Percentiles rank a stretch among this genome's conserved stretches.
Evolutionary conservation across 2,329 filamentous ascomycete species (phyloP).

Genomic region (Decorospora gaudefroyi): DNA sequence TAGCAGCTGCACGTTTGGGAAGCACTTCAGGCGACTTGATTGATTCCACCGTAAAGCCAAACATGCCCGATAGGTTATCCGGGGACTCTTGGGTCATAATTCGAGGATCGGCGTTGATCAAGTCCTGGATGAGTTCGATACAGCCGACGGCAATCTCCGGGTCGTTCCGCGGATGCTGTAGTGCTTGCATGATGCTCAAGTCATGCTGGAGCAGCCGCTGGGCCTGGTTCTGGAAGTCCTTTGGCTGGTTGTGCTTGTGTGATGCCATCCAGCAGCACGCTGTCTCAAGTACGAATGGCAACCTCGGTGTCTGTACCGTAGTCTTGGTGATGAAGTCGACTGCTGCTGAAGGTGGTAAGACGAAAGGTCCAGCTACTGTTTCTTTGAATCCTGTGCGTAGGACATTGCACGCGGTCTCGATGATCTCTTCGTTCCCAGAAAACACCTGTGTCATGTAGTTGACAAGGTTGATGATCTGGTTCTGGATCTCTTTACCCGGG

Average conservation of each 20-base stretch:
- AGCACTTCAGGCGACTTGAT: slow-evolving; percentile 73
- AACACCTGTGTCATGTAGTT: slow-evolving; percentile 59
- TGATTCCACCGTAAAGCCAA: slow-evolving; percentile 72
- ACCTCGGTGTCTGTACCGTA: slow-evolving; percentile 63
- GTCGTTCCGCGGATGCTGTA: slow-evolving; percentile 68
- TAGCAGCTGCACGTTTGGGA: slow-evolving; percentile 72
- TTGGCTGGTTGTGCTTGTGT: slow-evolving; percentile 54
- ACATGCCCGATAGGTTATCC: slow-evolving; percentile 65
- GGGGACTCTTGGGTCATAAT: slow-evolving; percentile 65
- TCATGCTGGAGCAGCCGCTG: slow-evolving; percentile 61
- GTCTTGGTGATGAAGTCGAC: slow-evolving; percentile 68
- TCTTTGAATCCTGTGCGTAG: slow-evolving; percentile 77
- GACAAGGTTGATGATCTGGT: slow-evolving; percentile 58
- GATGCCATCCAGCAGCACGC: slow-evolving; percentile 65
- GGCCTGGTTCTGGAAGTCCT: slow-evolving; percentile 33
- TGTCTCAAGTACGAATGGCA: slow-evolving; percentile 71
- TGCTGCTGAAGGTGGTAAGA: slow-evolving; percentile 69
- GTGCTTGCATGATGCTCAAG: slow-evolving; percentile 62
- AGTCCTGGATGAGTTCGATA: slow-evolving; percentile 70
- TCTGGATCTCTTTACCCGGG: slow-evolving; percentile 56
- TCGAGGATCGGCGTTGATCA: slow-evolving; percentile 65
- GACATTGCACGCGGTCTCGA: slow-evolving; percentile 72
- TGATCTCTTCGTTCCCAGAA: slow-evolving; percentile 65
- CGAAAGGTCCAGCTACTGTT: slow-evolving; percentile 73
- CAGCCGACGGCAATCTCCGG: slow-evolving; percentile 73